Conservation (phyloP, 768 basidiomycete species). For the Trametes elegans region DNA sequence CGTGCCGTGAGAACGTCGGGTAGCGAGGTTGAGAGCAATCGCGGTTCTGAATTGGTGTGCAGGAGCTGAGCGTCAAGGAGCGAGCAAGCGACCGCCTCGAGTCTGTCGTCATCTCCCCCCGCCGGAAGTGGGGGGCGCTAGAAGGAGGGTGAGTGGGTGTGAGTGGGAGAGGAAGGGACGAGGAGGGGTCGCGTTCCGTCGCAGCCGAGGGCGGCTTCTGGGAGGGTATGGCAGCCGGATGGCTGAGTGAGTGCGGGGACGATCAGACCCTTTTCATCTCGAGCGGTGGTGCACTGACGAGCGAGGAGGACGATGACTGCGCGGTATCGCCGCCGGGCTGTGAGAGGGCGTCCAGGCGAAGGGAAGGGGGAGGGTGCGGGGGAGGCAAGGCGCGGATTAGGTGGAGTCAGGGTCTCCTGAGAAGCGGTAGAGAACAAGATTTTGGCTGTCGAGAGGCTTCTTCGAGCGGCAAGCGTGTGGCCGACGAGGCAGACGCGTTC, state of each 20-base stretch:
- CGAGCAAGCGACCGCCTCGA: constrained; percentile 2
- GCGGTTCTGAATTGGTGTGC: constrained; percentile 11
- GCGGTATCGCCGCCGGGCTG: neutral
- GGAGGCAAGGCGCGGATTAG: neutral
- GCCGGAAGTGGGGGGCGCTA: neutral
- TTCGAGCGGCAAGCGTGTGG: constrained; percentile 4
- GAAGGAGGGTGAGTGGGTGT: neutral
- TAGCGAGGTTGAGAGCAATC: neutral
- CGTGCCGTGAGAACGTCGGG: constrained; percentile 15
- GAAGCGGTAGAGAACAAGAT: constrained; percentile 1
- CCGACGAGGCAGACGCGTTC: constrained; percentile 10
- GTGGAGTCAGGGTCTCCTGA: neutral
- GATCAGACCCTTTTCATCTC: neutral
- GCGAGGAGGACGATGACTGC: constrained; percentile 15
- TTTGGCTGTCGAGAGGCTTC: constrained; percentile 5
- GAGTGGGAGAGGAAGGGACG: neutral
- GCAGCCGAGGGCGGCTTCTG: constrained; percentile 4
- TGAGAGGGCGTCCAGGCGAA: neutral
- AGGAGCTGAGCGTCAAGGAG: constrained; percentile 10
- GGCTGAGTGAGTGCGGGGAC: neutral
- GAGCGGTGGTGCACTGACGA: constrained; percentile 5
- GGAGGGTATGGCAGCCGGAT: neutral
- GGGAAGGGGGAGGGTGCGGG: neutral
- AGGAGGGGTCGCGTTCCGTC: constrained; percentile 6
- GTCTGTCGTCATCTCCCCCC: neutral